Evolutionary conservation across 768 basidiomycete species (phyloP), one percentile per base, ranked within the genome.

Genomic region (Roridomyces roridus): DNA sequence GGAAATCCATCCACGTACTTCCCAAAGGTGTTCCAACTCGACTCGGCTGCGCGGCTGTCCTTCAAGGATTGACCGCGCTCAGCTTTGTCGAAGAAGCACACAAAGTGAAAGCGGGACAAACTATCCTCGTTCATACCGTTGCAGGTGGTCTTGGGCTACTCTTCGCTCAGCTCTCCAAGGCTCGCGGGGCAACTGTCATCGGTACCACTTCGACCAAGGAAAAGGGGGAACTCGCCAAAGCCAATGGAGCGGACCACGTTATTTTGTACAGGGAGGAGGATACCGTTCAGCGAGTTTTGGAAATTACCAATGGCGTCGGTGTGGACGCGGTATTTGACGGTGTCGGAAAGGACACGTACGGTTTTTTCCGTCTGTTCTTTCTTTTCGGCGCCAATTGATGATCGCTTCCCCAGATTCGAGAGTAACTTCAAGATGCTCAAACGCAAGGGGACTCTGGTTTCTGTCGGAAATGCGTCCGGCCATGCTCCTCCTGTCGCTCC

Each of bases 311-410:
- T 40, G 91, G 91, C 8, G 80, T 86, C 62, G 92, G 93, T 17
- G 91, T 94, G 5, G 84, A 96, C 59, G 96, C 85, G 17, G 83
- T 94, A 21, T 96, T 89, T 66, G 96, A 99, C 66, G 96, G 96
- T 25, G 94, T 99, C n/a, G 96, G 96, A 2, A 96, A 92, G 77
- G 91, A 94, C 70, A 98, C 95, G 84, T 96, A 73, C n/a, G 55
- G 90, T 79, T 20, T 31, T 34, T 34, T 34, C 23, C 24, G 6
- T 26, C 25, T 36, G 21, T 52, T 11, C 11, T 10, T 15, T 3
- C 31, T 11, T 10, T 3, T 15, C 11, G 11, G 31, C 34, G 53
- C 40, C 43, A 15, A 46, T 34, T n/a, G 20, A 20, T 52, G 17
- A 49, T 24, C 46, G 53, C 50, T 36, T 23, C 14, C 7, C 7